These are phyloP conservation scores for Corinectria fuckeliana DNA, from an alignment of 2,329 filamentous ascomycete genomes.

Conservation along the genomic window DNA sequence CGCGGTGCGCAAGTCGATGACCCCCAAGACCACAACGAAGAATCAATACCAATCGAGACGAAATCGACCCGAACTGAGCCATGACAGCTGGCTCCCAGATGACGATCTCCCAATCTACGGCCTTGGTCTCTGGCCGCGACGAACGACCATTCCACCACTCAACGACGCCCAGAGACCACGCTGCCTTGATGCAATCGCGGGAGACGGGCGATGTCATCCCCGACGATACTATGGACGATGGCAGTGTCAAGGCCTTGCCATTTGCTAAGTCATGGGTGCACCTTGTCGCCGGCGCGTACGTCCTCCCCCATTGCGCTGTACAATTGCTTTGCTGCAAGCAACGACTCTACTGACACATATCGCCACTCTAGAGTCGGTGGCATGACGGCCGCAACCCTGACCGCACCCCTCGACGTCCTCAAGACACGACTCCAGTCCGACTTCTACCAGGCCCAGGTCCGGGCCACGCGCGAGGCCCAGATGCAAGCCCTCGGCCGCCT, in stretches of 20 bases:
- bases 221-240: slow-evolving; percentile 44
- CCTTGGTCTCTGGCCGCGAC: slow-evolving; percentile 42
- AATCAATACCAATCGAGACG: background rate
- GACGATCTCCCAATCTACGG: slow-evolving; percentile 40
- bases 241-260: slow-evolving; percentile 50
- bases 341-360: slow-evolving; percentile 25
- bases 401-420: slow-evolving; percentile 90
- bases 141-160: slow-evolving; percentile 42
- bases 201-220: slow-evolving; percentile 65
- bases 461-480: slow-evolving; percentile 68
- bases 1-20: slow-evolving; percentile 1
- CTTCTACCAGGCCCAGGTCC: slow-evolving; percentile 87
- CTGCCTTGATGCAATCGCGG: slow-evolving; percentile 62
- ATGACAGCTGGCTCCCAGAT: slow-evolving; percentile 32
- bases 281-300: slow-evolving; percentile 88
- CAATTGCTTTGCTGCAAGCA: background rate
- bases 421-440: slow-evolving; percentile 94
- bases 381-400: slow-evolving; percentile 92
- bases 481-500: slow-evolving; percentile 56
- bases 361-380: slow-evolving; percentile 71
- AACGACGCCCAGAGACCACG: slow-evolving; percentile 41
- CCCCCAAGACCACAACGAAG: background rate
- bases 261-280: slow-evolving; percentile 87
- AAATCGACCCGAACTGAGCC: background rate
- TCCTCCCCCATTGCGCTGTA: slow-evolving; percentile 24